Evolutionary conservation across 208 protist genomes (phyloP), one percentile per base, ranked within the genome.

Genomic region (Leishmania tropica): DNA sequence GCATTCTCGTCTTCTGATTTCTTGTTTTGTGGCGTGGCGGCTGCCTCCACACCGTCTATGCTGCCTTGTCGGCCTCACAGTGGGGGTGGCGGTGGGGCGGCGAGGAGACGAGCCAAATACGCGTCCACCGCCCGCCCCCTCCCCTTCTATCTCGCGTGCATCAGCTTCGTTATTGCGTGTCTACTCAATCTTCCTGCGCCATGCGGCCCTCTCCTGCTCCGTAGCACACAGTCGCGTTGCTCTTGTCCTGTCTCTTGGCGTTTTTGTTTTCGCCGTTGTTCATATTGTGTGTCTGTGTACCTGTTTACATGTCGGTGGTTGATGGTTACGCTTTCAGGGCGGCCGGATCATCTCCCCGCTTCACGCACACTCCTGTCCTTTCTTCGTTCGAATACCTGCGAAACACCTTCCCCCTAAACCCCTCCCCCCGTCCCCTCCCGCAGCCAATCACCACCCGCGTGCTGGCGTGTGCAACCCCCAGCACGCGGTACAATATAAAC

Each of bases 271-370:
- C 51, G 3, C 3, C 47, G 54, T 5, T 68, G n/a, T n/a, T 42
- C 51, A 21, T 87, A 3, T 64, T 83, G 71, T 79, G 80, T 58
- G 68, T 73, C 0, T 53, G 68, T n/a, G 19, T 5, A 21, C 31
- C 19, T 15, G 68, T 51, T 37, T 73, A 7, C 64, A 70, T 21
- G 31, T 42, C 60, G 28, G 6, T 65, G 28, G 28, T 19, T 19
- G 51, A 5, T 54, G 51, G 51, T 54, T 19, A 13, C 40, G 1
- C 17, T 54, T 19, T 54, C 8, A 19, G 51, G 10, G 51, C 51
- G 51, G 51, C 51, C 3, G 51, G 17, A 13, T 13, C 51, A 54
- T 54, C 10, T n/a, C 21, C 24, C 56, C 1, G 21, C 1, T 62
- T 8, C 7, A 7, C 24, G 56, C 56, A n/a, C 17, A 62, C 24